These are phyloP conservation scores for Amaranthus palmeri DNA, from an alignment of 148 eudicot species.

Conservation along the genomic window DNA sequence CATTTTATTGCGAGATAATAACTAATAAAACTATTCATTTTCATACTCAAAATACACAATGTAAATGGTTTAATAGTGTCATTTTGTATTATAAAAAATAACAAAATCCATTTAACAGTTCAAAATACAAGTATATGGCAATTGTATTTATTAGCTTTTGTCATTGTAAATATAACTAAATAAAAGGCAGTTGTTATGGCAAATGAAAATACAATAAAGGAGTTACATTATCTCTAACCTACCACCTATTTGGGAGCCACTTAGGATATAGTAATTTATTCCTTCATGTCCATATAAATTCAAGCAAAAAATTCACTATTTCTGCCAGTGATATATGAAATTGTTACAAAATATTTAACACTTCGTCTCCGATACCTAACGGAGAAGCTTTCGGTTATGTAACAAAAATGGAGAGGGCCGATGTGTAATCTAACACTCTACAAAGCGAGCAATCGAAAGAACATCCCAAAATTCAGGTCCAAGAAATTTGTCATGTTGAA, in stretches of 20 bases:
- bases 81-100: too few relatives aligned
- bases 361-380: neutral
- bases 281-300: neutral
- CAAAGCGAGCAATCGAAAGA: neutral
- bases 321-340: neutral
- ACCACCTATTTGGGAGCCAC: neutral
- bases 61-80: too few relatives aligned
- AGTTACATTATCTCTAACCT: neutral
- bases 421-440: slow-evolving; percentile 2
- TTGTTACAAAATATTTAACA: neutral
- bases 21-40: too few relatives aligned
- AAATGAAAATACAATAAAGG: neutral
- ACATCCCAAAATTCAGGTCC: neutral
- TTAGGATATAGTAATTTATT: neutral
- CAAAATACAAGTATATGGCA: too few relatives aligned
- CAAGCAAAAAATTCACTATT: neutral
- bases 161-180: neutral
- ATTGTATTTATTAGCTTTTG: neutral
- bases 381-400: neutral
- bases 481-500: neutral
- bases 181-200: neutral
- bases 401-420: slow-evolving; percentile 18
- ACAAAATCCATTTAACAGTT: too few relatives aligned
- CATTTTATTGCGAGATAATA: too few relatives aligned
- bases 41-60: too few relatives aligned